phyloP scores from a whole-genome alignment of 2,329 filamentous ascomycete genomes.

The Trichoderma polysporum region DNA sequence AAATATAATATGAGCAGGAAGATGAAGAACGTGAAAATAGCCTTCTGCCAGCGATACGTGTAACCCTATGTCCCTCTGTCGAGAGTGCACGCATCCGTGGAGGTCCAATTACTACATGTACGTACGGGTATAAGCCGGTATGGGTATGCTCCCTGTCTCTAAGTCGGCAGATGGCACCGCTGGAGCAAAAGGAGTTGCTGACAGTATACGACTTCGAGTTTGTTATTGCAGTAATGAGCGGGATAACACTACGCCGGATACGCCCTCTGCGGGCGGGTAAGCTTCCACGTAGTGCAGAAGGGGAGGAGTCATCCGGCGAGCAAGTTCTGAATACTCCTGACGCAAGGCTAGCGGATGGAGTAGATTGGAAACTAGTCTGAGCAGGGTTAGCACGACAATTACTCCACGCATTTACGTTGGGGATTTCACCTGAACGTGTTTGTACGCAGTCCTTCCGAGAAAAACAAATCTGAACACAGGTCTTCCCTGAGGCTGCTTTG shows the following conservation, averaged over 20 bases:
- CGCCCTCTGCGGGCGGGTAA: neutral
- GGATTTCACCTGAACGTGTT: neutral
- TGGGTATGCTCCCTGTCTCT: neutral
- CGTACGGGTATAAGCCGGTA: neutral
- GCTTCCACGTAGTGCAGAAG: neutral
- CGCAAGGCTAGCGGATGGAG: neutral
- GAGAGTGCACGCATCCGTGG: neutral
- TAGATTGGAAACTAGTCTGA: neutral
- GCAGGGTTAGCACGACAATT: neutral
- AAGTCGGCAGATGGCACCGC: neutral
- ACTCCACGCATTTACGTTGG: neutral
- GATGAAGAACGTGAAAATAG: neutral
- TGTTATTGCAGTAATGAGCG: neutral
- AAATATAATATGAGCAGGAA: neutral
- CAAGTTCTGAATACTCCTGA: neutral
- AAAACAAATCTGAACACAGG: neutral
- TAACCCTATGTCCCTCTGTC: neutral
- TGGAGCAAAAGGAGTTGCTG: neutral
- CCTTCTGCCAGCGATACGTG: neutral
- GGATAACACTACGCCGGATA: conserved; percentile 1
- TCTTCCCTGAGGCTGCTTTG: neutral
- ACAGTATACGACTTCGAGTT: neutral
- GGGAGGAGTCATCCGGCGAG: conserved; percentile 14
- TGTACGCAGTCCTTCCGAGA: too few species aligned
- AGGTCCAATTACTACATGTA: neutral